Conservation (phyloP, 129 eudicot genomes). For the Tanacetum coccineum region DNA sequence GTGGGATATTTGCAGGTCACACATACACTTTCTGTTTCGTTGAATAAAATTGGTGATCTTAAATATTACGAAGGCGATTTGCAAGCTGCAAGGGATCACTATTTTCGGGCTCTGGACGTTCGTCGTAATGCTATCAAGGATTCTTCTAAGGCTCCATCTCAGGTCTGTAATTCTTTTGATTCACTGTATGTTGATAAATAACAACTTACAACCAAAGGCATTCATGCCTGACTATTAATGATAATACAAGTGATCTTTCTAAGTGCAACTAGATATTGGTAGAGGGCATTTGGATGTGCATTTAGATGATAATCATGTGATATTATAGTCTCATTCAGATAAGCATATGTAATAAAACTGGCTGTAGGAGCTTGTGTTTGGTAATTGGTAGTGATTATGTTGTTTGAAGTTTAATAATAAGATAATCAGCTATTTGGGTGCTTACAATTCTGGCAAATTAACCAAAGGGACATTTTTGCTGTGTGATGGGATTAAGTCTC, state of each 20-base stretch:
- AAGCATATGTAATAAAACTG: not conserved
- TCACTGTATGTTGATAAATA: conserved; percentile 6
- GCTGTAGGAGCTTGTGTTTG: not conserved
- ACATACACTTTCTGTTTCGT: conserved; percentile 88
- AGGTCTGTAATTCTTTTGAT: conserved; percentile 39
- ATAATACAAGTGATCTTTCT: not conserved
- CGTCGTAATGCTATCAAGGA: conserved; percentile 72
- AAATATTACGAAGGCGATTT: conserved; percentile 84
- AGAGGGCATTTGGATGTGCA: not conserved
- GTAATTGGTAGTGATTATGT: too few relatives aligned
- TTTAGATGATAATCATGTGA: not conserved
- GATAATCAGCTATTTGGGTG: too few relatives aligned
- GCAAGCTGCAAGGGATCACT: conserved; percentile 65
- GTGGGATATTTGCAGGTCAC: conserved; percentile 52
- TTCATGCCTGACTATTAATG: not conserved
- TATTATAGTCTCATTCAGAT: not conserved
- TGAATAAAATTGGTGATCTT: conserved; percentile 88
- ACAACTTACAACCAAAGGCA: not conserved
- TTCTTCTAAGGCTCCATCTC: conserved; percentile 59
- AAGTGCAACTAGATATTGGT: not conserved
- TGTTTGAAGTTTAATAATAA: too few relatives aligned
- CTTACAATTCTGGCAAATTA: too few relatives aligned
- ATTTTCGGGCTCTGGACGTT: conserved; percentile 68
- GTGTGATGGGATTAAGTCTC: too few relatives aligned
- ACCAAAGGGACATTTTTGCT: too few relatives aligned